phyloP scores from a whole-genome alignment of 2,329 filamentous ascomycete genomes.

The Diaporthe sp. region DNA sequence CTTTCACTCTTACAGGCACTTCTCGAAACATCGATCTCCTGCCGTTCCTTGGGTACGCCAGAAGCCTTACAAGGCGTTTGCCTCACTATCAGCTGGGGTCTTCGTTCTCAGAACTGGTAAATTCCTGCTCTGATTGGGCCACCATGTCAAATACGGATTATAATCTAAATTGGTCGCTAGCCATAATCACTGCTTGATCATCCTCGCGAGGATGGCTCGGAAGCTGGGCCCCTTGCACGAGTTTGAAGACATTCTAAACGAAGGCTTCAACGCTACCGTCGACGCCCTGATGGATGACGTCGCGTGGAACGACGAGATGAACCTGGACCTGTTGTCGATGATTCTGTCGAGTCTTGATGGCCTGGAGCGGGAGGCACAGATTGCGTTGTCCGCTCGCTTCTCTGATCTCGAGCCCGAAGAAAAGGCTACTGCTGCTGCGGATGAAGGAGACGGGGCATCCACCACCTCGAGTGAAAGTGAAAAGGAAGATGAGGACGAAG shows the following conservation, averaged over 20 bases:
- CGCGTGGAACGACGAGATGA: conserved; percentile 27
- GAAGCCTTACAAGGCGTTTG: background rate
- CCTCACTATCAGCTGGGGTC: background rate
- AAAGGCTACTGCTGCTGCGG: no score
- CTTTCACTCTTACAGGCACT: no score
- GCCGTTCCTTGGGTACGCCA: background rate
- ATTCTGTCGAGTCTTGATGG: conserved; percentile 13
- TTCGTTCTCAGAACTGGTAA: background rate
- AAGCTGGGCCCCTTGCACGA: conserved; percentile 32
- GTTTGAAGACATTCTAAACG: conserved; percentile 22
- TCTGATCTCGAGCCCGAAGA: conserved; percentile 9
- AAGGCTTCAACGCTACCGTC: conserved; percentile 10
- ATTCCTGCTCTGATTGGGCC: no score
- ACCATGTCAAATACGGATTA: background rate
- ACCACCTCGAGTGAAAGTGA: background rate
- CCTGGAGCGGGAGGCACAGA: conserved; percentile 30
- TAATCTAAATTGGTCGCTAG: background rate
- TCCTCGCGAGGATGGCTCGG: conserved; percentile 27
- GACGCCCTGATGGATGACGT: conserved; percentile 22
- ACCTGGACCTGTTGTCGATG: background rate
- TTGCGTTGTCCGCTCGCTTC: conserved; percentile 20
- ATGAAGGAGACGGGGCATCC: background rate
- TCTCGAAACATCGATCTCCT: background rate
- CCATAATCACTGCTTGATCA: background rate
- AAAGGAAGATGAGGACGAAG: background rate